Base-by-base conservation (phyloP, 305 asterid species). In the Solanum hybrid region DNA sequence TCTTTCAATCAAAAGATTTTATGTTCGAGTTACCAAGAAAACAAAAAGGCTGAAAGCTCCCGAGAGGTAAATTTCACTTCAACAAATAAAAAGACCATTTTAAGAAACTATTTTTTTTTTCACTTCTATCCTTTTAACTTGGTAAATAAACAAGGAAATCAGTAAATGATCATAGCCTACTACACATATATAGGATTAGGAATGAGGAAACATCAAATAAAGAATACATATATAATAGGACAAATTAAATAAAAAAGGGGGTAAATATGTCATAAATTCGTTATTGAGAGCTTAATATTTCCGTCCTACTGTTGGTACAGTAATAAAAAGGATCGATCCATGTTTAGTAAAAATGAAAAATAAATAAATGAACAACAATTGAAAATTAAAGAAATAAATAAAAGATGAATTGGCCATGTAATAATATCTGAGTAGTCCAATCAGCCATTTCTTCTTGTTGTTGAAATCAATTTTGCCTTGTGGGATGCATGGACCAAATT, bases 281-380 rank as follows among this genome's bases (percentile, higher is more conserved):
- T 90, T 89, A 90, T 92, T 92, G 74, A 78, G 79, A 64, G 26
- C 81, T 82, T 80, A 87, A 90, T 91, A 88, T 88, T 46, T 88
- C 90, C 77, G 71, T 76, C 76, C 84, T 88, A 88, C 42, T 74
- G 86, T 88, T 88, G 76, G 64, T 91, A 92, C 92, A 89, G 76
- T 33, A 91, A 88, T 51, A 73, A 89, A 40, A 61, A 34, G 42
- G 82, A 76, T 76, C 14, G 86, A 37, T 75, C 13, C 73, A 87
- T 46, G 86, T 40, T 88, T 88, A 88, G 85, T 88, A 57, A 88
- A 76, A 82, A 42, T 51, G 42, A 29, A 86, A 67, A 57, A 81
- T 46, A 29, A 89, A 67, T 42, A 69, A 86, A 78, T 29, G 81
- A 69, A 86, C 86, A 89, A 90, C 75, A 89, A 90, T 92, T 84